A percentile compares a stretch with the other conserved stretches of the same genome.
phyloP scores from a whole-genome alignment of 73 alveolate species.

The Paraurostyla sp. region DNA sequence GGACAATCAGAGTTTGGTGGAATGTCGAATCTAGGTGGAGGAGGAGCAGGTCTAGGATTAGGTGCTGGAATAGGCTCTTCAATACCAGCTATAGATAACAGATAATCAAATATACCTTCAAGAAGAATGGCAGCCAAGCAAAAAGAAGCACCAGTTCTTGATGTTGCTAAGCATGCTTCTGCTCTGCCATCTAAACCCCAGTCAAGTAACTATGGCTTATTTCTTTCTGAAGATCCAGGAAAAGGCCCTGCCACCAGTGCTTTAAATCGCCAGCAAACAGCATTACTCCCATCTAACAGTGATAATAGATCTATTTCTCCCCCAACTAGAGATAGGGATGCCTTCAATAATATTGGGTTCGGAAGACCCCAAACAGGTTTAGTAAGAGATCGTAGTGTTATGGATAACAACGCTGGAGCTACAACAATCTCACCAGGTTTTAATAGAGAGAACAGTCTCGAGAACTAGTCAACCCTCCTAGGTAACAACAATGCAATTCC shows the following conservation, averaged over 20 bases:
- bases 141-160: neutral
- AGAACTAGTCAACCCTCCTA: no score
- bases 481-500: no score
- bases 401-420: neutral
- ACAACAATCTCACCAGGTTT: neutral
- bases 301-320: slow-evolving; percentile 1
- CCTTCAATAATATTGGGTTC: neutral
- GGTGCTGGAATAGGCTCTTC: neutral
- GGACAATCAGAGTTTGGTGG: slow-evolving; percentile 50
- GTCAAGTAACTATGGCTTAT: slow-evolving; percentile 28
- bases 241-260: slow-evolving; percentile 1
- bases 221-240: neutral
- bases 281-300: neutral
- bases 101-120: neutral
- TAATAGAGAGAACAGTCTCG: neutral
- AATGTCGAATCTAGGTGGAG: slow-evolving; percentile 46
- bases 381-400: neutral
- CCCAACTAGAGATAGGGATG: slow-evolving; percentile 7
- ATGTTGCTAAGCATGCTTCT: neutral
- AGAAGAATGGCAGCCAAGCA: slow-evolving; percentile 38
- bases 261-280: neutral
- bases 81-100: neutral
- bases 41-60: slow-evolving; percentile 20
- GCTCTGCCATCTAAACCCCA: neutral
- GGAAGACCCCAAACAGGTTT: slow-evolving; percentile 41